Conservation (phyloP, 495 filamentous ascomycete species). For the Penicillium canescens region DNA sequence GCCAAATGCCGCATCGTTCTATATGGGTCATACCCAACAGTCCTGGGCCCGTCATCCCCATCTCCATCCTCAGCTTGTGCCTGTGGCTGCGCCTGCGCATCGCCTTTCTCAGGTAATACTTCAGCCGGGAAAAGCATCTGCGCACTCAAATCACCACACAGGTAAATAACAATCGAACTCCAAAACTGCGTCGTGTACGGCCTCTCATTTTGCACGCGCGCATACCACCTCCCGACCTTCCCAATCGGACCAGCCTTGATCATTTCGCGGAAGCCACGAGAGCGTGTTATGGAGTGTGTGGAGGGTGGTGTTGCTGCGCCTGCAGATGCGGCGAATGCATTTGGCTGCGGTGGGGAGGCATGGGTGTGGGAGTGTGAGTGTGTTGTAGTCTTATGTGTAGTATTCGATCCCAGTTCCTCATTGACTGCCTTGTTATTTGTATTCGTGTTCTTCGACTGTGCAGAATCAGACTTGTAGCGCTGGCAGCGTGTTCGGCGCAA, state of each 20-base stretch:
- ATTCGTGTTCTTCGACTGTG: slow-evolving; percentile 2
- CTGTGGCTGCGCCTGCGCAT: not conserved
- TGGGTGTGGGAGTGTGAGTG: not conserved
- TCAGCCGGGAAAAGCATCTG: slow-evolving; percentile 57
- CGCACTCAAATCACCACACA: slow-evolving; percentile 77
- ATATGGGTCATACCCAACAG: slow-evolving; percentile 63
- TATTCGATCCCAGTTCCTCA: not conserved
- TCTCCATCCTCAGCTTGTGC: slow-evolving; percentile 4
- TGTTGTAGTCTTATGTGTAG: not conserved
- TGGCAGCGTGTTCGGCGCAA: slow-evolving; percentile 26
- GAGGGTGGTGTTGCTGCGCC: slow-evolving; percentile 24
- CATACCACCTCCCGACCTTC: slow-evolving; percentile 55
- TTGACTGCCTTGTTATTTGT: not conserved
- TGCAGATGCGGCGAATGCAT: slow-evolving; percentile 12
- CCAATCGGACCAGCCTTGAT: slow-evolving; percentile 56
- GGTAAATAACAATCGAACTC: slow-evolving; percentile 75
- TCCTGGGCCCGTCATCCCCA: slow-evolving; percentile 26
- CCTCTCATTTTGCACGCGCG: slow-evolving; percentile 62
- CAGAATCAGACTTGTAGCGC: slow-evolving; percentile 24
- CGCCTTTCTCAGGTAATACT: slow-evolving; percentile 6
- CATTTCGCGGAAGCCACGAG: slow-evolving; percentile 58
- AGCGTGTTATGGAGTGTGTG: slow-evolving; percentile 41
- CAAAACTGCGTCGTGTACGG: slow-evolving; percentile 78
- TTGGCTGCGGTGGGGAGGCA: slow-evolving; percentile 5
- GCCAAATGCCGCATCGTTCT: slow-evolving; percentile 69